Evolutionary conservation across 148 eudicot genomes (phyloP), one percentile per base, ranked within the genome.

Genomic region (Vaccinium corymbosum): DNA sequence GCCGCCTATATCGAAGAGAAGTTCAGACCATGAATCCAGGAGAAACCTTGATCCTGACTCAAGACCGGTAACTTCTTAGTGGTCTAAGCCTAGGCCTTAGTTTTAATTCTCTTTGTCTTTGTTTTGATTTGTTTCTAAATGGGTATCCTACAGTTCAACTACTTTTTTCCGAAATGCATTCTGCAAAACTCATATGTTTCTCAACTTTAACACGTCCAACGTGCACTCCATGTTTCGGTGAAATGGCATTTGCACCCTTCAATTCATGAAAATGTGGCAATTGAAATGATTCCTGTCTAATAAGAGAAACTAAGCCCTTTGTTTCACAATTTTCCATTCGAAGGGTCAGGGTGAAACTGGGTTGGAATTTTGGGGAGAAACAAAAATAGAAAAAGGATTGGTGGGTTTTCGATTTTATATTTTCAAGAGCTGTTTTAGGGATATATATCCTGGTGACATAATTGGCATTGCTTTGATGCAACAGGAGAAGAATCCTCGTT

Each of bases 401-500:
- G 6, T 17, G 22, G 22, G n/a, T 7, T 20, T 48, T 48, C 0
- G 6, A 8, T 75, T 76, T 20, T 76, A n/a, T 49, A 76, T 11
- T 48, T 76, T 49, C 35, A 76, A 10, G 14, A 76, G n/a, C 4
- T 17, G 27, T 38, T 49, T 76, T 76, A 1, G 16, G 32, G 15
- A 76, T 48, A 73, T 76, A 76, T 48, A 12, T 49, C 49, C 17
- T 5, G 7, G 7, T 20, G 55, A 20, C 79, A 76, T 76, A 12
- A 73, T 76, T 46, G n/a, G n/a, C 25, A 19, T 81, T 85, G 46
- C 55, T 80, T 50, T 83, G 57, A 82, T 85, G 52, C 10, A 80
- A 78, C 98, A 95, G 98, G 98, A 94, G 88, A 95, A 94, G 89
- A 95, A 95, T 86, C 98, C 98, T 49, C 92, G 98, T 29, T 95